Conservation (phyloP, 805 yeast genomes). For the Candida odintsovae region DNA sequence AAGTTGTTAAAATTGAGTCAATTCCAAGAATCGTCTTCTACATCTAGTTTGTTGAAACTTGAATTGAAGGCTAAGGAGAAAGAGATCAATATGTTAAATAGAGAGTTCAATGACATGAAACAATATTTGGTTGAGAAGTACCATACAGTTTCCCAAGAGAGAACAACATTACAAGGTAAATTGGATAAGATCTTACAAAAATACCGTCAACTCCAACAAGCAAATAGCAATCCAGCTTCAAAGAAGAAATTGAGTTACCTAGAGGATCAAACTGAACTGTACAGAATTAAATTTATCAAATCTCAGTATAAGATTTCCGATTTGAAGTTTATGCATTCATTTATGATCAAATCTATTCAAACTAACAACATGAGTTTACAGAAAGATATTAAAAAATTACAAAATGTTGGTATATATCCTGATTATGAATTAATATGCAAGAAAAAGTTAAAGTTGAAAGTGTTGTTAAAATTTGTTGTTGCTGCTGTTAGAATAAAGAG, state of each 20-base stretch:
- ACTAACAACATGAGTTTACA: conserved; percentile 20
- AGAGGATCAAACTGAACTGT: conserved; percentile 38
- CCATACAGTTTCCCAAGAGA: conserved; percentile 21
- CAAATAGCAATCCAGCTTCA: conserved; percentile 19
- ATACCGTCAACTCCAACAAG: conserved; percentile 22
- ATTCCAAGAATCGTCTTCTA: conserved; percentile 1
- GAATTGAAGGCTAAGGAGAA: conserved; percentile 14
- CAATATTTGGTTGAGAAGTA: conserved; percentile 26
- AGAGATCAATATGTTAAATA: conserved; percentile 6
- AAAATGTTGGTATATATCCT: conserved; percentile 21
- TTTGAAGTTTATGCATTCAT: conserved; percentile 29
- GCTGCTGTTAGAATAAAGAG: conserved; percentile 33
- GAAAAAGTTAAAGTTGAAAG: conserved; percentile 21
- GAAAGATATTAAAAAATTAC: conserved; percentile 23
- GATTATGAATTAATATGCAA: conserved; percentile 21
- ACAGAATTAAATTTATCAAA: conserved; percentile 43
- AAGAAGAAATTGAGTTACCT: conserved; percentile 20
- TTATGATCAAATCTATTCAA: conserved; percentile 25
- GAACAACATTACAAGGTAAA: conserved; percentile 23
- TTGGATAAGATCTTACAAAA: conserved; percentile 26
- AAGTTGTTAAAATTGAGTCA: conserved; percentile 15
- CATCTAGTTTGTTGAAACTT: conserved; percentile 9
- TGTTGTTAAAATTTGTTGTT: conserved; percentile 29
- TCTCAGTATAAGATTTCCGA: conserved; percentile 30
- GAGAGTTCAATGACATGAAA: conserved; percentile 28